Evolutionary conservation across 83 land plant genomes (phyloP), one percentile per base, ranked within the genome.

Genomic region (Larix sibirica): DNA sequence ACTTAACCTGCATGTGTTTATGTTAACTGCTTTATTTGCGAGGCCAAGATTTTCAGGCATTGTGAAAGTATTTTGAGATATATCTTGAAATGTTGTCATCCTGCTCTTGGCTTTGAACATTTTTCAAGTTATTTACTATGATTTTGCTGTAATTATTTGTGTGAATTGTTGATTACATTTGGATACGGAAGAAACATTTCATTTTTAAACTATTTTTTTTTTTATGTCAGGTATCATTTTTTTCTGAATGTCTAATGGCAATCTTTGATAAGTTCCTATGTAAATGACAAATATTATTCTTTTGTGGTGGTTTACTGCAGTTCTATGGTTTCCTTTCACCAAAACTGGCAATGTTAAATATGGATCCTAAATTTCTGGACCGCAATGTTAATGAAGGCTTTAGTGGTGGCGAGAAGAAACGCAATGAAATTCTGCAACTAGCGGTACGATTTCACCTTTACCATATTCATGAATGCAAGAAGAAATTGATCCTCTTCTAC

Each of bases 321-420:
- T 97, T 97, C 77, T 96, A 84, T 84, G 90, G 90, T 40, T 88
- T 85, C 83, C 38, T 97, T 21, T 73, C 80, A 13, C 91, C 93
- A 36, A 97, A 97, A 82, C 90, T 97, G 33, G 86, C 86, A 40
- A 89, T 92, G 47, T 87, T 97, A 82, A 97, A 96, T 66, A 97
- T 97, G 99, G 85, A 93, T 82, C 86, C 92, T 62, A 91, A 83
- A 47, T 97, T 97, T 79, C 81, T 97, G 76, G 88, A 96, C 76
- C 89, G 99, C 89, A 94, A 97, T 87, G 99, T 97, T 63, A 97
- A 97, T 81, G 98, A 94, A 87, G 99, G 99, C 64, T 97, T 96
- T 80, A 97, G 99, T 90, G 99, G 99, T 62, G 99, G 99, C 44
- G 98, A 97, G 83, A 96, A 91, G 89, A 97, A 96, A 88, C 91